Base-by-base conservation (phyloP, 2,329 filamentous ascomycete genomes). In the Pseudogymnoascus sp. region DNA sequence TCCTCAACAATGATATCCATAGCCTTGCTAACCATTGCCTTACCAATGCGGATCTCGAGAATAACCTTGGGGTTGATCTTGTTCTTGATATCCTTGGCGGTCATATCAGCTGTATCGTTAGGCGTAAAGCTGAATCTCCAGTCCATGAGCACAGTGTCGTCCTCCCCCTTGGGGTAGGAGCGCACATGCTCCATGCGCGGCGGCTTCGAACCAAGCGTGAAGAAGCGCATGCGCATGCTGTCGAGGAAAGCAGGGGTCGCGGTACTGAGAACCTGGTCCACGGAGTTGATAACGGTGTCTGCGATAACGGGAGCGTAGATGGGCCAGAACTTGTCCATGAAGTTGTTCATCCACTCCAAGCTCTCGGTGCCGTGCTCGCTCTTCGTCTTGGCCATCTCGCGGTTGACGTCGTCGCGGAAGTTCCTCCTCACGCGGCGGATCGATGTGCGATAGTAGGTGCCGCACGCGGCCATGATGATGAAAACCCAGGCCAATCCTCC, bases 51-150 rank as follows among this genome's bases (percentile, higher is more conserved):
- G 62, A 99, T 92, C 74, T 99, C 94, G 27, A 99, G 84, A 9
- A 97, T 91, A 63, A 99, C 82, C 77, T 97, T 99, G 62, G 94
- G 94, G 72, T 99, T 97, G 75, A 97, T 84, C 80, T 96, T 97
- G 80, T 92, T 92, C 80, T 90, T 93, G 71, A 97, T 78, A 74
- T 99, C 94, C 64, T 89, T 86, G 2, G 88, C 81, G 1, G 94
- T 99, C 83, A 99, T 85, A 74, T 99, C 94, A 67, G 90, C 87
- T 2, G 85, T 90, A 74, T 99, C 95, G 68, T 94, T 97, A 35
- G 94, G 94, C 0, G 91, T 97, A 78, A 99, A 99, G 81, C 93
- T 97, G 76, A 99, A 99, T 71, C 96, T 96, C 94, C 94, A 99
- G 74, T 99, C 94, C 94, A 99, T 99, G 71, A 97, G 84, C 42